These are phyloP conservation scores for Ustilago vetiveriae DNA, from an alignment of 1,284 basidiomycete species.

Conservation along the genomic window DNA sequence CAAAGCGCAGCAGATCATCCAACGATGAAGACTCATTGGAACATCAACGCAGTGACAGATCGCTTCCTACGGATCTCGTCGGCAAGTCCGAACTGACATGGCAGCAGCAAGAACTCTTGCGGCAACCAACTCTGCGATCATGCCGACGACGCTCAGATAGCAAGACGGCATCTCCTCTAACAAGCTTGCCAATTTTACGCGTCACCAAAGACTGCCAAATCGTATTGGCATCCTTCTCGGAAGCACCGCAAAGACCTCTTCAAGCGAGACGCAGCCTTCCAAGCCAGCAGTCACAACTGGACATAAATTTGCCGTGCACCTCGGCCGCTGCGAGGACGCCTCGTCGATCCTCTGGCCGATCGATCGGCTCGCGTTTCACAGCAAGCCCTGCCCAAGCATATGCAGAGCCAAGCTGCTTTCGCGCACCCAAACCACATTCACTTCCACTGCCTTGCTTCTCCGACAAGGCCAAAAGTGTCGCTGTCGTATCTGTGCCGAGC, in stretches of 20 bases:
- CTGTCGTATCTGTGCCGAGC: background rate
- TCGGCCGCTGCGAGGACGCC: background rate
- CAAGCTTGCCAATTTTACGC: conserved; percentile 8
- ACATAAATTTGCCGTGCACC: background rate
- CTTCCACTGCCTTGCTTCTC: conserved; percentile 22
- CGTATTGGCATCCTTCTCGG: background rate
- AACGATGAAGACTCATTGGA: background rate
- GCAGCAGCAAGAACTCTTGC: conserved; percentile 18
- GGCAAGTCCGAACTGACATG: conserved; percentile 12
- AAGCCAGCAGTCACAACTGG: background rate
- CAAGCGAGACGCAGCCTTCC: background rate
- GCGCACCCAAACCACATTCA: conserved; percentile 20
- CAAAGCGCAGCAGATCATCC: conserved; percentile 3
- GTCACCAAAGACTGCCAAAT: conserved; percentile 9
- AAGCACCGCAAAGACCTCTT: background rate
- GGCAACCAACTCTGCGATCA: background rate
- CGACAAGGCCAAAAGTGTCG: background rate
- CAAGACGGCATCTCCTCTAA: background rate
- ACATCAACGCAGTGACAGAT: background rate
- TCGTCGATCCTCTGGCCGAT: background rate
- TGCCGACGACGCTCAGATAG: background rate
- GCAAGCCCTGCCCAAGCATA: conserved; percentile 1
- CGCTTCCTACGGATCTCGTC: background rate
- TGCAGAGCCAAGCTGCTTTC: conserved; percentile 29
- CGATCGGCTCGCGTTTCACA: background rate